Evolutionary conservation across 2,329 filamentous ascomycete genomes (phyloP), one percentile per base, ranked within the genome.

Genomic region (Paraphaeosphaeria sporulosa): DNA sequence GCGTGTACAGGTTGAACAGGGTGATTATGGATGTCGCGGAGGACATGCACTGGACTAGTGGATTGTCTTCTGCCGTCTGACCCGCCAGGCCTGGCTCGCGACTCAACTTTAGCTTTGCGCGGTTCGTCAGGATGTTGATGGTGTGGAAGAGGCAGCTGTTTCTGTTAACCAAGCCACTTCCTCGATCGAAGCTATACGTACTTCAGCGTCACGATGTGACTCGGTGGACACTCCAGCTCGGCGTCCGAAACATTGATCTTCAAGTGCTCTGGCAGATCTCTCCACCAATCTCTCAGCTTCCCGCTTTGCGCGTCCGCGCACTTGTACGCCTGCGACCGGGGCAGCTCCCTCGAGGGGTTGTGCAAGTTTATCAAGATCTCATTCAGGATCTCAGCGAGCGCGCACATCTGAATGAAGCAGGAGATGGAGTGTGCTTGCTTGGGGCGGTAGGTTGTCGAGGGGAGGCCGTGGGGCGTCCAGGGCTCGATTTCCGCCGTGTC

Each of bases 391-490:
- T 60, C 58, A 21, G 61, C 50, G n/a, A 63, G 58, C 25, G 23
- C 58, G 32, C 61, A 63, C 49, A 63, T 60, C 21, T 63, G 58
- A 4, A 60, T 63, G 42, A 63, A 63, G 27, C 61, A 60, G 7
- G 61, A 63, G 46, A 60, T 60, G 2, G 61, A 63, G 46, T 60
- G 61, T 2, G 61, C 61, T 21, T 58, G 58, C 25, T 53, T 60
- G 4, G 61, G 61, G 38, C 54, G 55, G 36, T 63, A 63, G 9
- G 17, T 42, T 2, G 54, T 13, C 32, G 36, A 44, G 17, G 43
- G 19, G 9, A 58, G 46, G n/a, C 61, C 61, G 38, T 60, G 58
- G 1, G 61, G 61, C 17, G 55, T 57, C 61, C 61, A 63, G 12
- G 47, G 21, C 36, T 63, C 61, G 17, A 60, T 55, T n/a, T 63